These are phyloP conservation scores for Monilinia vaccinii-corymbosi DNA, from an alignment of 2,329 filamentous ascomycete genomes.

Conservation along the genomic window DNA sequence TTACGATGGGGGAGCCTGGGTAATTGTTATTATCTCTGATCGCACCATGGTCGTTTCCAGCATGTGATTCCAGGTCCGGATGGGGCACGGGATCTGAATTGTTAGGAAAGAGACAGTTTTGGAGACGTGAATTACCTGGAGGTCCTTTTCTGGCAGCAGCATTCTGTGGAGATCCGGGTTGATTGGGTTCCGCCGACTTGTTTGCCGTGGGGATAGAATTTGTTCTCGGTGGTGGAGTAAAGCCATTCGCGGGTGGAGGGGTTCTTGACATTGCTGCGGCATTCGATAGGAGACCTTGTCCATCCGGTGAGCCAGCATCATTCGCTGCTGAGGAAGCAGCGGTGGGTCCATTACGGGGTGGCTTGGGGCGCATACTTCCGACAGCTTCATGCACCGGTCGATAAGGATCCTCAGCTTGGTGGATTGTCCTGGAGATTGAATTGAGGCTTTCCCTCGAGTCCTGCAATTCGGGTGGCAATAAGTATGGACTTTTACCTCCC, in stretches of 20 bases:
- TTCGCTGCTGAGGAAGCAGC: slow-evolving; percentile 23
- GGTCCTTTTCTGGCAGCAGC: slow-evolving; percentile 18
- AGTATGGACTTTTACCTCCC: slow-evolving; percentile 77
- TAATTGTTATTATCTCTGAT: slow-evolving; percentile 28
- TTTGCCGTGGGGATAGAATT: slow-evolving; percentile 31
- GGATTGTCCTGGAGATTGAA: slow-evolving; percentile 69
- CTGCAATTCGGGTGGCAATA: slow-evolving; percentile 77
- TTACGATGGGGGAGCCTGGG: slow-evolving; percentile 22
- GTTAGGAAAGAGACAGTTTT: slow-evolving; percentile 11
- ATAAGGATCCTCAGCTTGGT: slow-evolving; percentile 77
- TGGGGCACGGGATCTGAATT: slow-evolving; percentile 2
- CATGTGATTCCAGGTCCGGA: slow-evolving; percentile 14
- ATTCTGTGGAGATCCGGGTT: slow-evolving; percentile 6
- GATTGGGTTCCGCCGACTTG: background rate
- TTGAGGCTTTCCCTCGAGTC: slow-evolving; percentile 78
- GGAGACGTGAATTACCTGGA: slow-evolving; percentile 16
- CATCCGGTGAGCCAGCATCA: slow-evolving; percentile 18
- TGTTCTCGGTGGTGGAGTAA: slow-evolving; percentile 32
- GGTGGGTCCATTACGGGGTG: slow-evolving; percentile 31
- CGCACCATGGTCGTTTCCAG: slow-evolving; percentile 11
- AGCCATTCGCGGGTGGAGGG: slow-evolving; percentile 16
- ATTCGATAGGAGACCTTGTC: slow-evolving; percentile 20
- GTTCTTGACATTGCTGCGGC: slow-evolving; percentile 22
- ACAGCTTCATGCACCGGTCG: slow-evolving; percentile 52
- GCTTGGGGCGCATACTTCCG: slow-evolving; percentile 38